These are phyloP conservation scores for Imleria badia DNA, from an alignment of 768 basidiomycete species.

Conservation along the genomic window DNA sequence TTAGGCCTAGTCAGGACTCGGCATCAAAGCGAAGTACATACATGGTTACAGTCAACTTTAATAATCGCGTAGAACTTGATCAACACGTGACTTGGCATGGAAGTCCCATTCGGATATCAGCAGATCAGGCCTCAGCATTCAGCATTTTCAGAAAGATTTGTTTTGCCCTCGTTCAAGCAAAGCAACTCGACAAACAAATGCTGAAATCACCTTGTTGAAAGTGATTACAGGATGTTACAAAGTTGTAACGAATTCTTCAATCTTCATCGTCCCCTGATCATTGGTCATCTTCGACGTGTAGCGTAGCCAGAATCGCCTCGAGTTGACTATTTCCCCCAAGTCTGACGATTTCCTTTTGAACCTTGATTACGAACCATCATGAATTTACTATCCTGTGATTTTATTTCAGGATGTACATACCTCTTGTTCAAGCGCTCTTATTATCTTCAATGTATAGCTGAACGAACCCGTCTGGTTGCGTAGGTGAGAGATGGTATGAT, in stretches of 20 bases:
- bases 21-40: too few relatives aligned
- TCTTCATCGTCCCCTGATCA: neutral
- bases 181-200: too few relatives aligned
- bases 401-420: constrained; percentile 7
- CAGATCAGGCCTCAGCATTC: too few relatives aligned
- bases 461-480: constrained; percentile 76
- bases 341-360: constrained; percentile 61
- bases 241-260: neutral
- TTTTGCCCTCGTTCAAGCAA: too few relatives aligned
- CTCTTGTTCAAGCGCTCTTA: constrained; percentile 65
- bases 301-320: constrained; percentile 52
- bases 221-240: too few relatives aligned
- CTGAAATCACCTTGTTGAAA: too few relatives aligned
- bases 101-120: too few relatives aligned
- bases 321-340: constrained; percentile 77
- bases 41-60: too few relatives aligned
- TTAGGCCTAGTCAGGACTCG: too few relatives aligned
- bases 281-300: constrained; percentile 41
- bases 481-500: constrained; percentile 79
- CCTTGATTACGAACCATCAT: constrained; percentile 22
- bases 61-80: neutral
- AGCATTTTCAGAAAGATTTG: too few relatives aligned
- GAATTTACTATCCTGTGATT: neutral
- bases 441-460: constrained; percentile 74
- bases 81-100: neutral